Conservation (phyloP, 441 rosid genomes). For the Theobroma grandiflorum region DNA sequence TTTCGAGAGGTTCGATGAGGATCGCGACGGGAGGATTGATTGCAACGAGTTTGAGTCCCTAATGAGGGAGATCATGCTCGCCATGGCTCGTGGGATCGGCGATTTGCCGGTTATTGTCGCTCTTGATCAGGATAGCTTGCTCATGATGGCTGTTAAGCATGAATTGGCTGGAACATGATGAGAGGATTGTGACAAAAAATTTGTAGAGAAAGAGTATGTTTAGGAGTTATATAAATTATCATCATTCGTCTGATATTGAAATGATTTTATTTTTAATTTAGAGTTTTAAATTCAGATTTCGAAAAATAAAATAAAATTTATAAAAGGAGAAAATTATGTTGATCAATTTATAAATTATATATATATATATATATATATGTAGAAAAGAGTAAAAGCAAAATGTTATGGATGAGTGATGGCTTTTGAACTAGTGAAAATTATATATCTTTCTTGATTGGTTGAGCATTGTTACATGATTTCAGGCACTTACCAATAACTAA, state of each 20-base stretch:
- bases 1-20: constrained; percentile 43
- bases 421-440: not conserved
- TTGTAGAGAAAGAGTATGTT: not conserved
- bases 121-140: constrained; percentile 42
- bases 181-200: not conserved
- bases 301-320: no score
- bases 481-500: not conserved
- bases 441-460: not conserved
- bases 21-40: constrained; percentile 36
- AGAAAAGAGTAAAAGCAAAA: not conserved
- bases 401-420: not conserved
- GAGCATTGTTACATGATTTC: not conserved
- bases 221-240: not conserved
- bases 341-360: no score
- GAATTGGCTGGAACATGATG: constrained; percentile 23
- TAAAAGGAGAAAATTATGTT: no score
- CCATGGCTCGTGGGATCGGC: constrained; percentile 53
- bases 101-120: constrained; percentile 34
- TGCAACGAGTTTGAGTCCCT: constrained; percentile 29
- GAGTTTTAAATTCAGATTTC: no score
- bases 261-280: no score
- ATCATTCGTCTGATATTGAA: no score
- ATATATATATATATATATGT: not conserved
- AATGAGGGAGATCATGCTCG: constrained; percentile 49
- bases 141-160: constrained; percentile 44